These are phyloP conservation scores for Aphanomyces cochlioides DNA, from an alignment of 352 stramenopile genomes.

Conservation along the genomic window DNA sequence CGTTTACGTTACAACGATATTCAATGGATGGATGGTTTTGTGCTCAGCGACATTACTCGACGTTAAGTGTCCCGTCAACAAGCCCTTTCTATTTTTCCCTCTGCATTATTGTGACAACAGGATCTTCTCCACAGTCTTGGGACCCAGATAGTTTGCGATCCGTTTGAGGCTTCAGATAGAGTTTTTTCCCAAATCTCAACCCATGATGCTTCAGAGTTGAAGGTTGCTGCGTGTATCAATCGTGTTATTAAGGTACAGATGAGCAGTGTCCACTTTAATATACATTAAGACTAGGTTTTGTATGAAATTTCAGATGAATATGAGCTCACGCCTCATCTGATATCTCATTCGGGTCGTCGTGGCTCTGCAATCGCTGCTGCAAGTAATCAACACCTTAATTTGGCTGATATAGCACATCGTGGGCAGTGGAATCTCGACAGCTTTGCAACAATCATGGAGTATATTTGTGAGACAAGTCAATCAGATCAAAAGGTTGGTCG, in stretches of 20 bases:
- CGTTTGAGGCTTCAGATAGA: not conserved
- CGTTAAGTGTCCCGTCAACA: not conserved
- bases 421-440: not conserved
- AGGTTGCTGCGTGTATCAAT: not conserved
- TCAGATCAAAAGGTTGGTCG: not conserved
- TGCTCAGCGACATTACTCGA: not conserved
- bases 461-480: not conserved
- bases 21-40: conserved; percentile 14
- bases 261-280: not conserved
- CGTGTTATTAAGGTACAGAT: not conserved
- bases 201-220: not conserved
- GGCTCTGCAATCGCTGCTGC: not conserved
- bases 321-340: not conserved
- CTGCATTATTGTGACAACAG: not conserved
- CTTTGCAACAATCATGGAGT: conserved; percentile 1
- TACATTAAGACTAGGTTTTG: not conserved
- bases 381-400: not conserved
- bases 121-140: not conserved
- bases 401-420: conserved; percentile 1
- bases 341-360: not conserved
- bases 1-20: not conserved
- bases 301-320: not conserved
- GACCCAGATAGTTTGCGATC: not conserved
- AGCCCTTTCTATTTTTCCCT: not conserved
- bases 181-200: not conserved